Evolutionary conservation across 768 basidiomycete genomes (phyloP).

Genomic region (Phanerochaete carnosa): DNA sequence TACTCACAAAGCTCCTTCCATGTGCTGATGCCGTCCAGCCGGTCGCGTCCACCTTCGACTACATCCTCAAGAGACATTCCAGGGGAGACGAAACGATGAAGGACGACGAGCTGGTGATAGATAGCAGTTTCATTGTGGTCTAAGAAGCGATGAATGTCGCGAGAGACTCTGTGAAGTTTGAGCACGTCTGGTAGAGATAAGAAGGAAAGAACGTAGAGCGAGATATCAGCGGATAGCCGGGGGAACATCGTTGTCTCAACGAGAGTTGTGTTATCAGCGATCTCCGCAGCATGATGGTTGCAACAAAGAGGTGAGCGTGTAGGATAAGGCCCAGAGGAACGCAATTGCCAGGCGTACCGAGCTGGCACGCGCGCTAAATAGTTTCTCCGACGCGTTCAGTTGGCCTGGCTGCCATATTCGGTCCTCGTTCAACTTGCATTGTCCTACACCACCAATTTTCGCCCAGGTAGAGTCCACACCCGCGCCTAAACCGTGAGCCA

Average conservation of each 20-base stretch:
- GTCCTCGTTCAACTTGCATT: too few species aligned
- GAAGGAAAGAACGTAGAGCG: slow-evolving; percentile 20
- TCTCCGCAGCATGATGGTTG: not conserved
- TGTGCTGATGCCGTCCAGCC: slow-evolving; percentile 9
- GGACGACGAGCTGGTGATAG: slow-evolving; percentile 21
- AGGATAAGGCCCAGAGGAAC: too few species aligned
- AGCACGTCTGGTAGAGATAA: slow-evolving; percentile 17
- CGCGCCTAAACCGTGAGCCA: too few species aligned
- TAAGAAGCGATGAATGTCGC: slow-evolving; percentile 12
- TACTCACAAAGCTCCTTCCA: slow-evolving; percentile 23
- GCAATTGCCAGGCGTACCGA: too few species aligned
- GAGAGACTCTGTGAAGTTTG: slow-evolving; percentile 13
- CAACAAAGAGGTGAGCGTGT: too few species aligned
- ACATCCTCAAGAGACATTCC: slow-evolving; percentile 17
- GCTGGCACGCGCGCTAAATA: too few species aligned
- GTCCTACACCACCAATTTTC: too few species aligned
- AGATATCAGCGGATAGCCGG: slow-evolving; percentile 15
- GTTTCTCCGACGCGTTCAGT: too few species aligned
- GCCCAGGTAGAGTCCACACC: too few species aligned
- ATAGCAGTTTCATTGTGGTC: slow-evolving; percentile 15
- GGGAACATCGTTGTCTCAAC: slow-evolving; percentile 10
- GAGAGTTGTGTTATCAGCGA: not conserved
- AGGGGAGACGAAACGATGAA: slow-evolving; percentile 16
- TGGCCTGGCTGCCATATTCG: too few species aligned
- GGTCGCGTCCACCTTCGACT: not conserved